These are phyloP conservation scores for Alternaria hordeiaustralica DNA, from an alignment of 2,329 filamentous ascomycete species.

Conservation along the genomic window DNA sequence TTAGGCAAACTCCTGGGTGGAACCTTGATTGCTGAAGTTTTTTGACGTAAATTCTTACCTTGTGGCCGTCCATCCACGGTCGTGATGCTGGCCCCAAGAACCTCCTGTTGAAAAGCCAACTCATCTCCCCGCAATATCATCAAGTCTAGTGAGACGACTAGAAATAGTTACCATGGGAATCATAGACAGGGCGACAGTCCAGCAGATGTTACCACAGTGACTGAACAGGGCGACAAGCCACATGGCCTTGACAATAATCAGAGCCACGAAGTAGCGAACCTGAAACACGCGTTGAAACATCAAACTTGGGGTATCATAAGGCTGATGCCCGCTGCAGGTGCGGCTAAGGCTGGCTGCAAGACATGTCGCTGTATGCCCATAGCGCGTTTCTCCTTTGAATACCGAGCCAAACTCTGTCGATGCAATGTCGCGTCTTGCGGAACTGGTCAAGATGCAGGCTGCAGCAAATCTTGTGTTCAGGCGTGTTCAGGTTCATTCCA, in stretches of 20 bases:
- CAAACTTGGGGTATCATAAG: conserved; percentile 3
- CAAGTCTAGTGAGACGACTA: conserved; percentile 1
- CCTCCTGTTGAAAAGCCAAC: background rate
- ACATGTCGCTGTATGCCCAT: conserved; percentile 1
- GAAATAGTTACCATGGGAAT: conserved; percentile 1
- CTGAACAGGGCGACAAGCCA: conserved; percentile 1
- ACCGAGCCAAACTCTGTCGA: background rate
- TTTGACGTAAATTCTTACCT: background rate
- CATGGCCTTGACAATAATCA: background rate
- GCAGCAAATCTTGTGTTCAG: background rate
- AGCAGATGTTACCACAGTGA: conserved; percentile 8
- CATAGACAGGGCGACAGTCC: background rate
- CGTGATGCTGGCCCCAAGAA: background rate
- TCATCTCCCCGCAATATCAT: background rate
- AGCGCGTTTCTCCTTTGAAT: background rate
- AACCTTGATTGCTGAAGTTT: background rate
- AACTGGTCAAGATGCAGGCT: background rate
- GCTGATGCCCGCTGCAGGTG: conserved; percentile 10
- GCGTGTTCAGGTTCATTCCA: background rate
- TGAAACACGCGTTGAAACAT: conserved; percentile 6
- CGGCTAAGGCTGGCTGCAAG: conserved; percentile 15
- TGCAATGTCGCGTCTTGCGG: background rate
- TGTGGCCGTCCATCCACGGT: background rate
- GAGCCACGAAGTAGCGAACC: background rate
- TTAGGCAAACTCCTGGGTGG: background rate